Base-by-base conservation (phyloP, 108 stramenopile genomes). In the Fragilaria crotonensis region DNA sequence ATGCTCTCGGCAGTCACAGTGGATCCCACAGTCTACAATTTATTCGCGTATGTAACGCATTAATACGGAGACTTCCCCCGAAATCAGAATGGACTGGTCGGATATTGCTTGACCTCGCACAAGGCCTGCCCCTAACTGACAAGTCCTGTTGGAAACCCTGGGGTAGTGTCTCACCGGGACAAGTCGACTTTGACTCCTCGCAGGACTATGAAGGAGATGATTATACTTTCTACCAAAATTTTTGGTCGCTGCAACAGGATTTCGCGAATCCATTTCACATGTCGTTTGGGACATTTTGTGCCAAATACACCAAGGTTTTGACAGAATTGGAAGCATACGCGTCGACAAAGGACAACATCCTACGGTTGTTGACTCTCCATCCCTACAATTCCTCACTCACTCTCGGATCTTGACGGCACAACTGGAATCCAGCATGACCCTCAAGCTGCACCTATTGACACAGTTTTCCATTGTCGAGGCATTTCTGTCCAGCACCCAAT, bases 201-300 rank as follows among this genome's bases (percentile, higher is more conserved):
- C 56, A 66, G 23, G 52, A 58, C 21, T 62, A 54, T 48, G 14
- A 64, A 21, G 64, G 20, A 1, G 25, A 61, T 5, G 59, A 65
- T 36, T 87, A 85, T 64, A 67, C 54, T 9, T 67, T 87, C 22
- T 91, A 91, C 62, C 51, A 70, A 55, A 74, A 79, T 17, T 87
- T 91, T 66, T 91, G 89, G 89, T 75, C 69, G 5, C 23, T 91
- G 23, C 89, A 91, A 75, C 66, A 73, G 52, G 79, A 81, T 19
- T 85, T 91, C 66, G 63, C 83, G 21, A 75, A 83, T 72, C 89
- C 89, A 0, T 68, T 62, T 50, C 45, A 32, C 22, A 70, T 80
- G 25, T 30, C 57, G 4, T 77, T 76, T 48, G 64, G 66, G 0
- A 67, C 44, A 9, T 90, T 90, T 66, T 51, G 82, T 0, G 49